Evolutionary conservation across 331 rosid species (phyloP).

Genomic region (Quercus lobata): DNA sequence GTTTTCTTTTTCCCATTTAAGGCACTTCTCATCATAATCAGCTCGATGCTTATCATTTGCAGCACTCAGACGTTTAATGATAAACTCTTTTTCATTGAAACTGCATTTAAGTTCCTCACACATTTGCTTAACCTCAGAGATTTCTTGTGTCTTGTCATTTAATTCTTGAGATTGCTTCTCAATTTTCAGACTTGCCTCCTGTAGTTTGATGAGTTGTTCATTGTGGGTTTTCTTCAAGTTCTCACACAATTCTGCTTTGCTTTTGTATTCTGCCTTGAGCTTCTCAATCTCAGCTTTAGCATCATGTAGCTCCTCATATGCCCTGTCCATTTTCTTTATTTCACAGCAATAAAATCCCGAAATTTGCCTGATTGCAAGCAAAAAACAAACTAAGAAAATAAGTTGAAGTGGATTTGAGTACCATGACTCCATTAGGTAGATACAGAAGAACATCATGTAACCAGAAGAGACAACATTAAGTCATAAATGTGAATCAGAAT

Average conservation of each 20-base stretch:
- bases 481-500: not conserved
- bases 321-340: slow-evolving; percentile 47
- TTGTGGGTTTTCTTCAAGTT: slow-evolving; percentile 53
- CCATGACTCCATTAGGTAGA: not conserved
- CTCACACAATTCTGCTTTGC: slow-evolving; percentile 40
- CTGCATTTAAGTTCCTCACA: slow-evolving; percentile 39
- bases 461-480: not conserved
- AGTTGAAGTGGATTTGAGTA: not conserved
- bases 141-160: slow-evolving; percentile 41
- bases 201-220: slow-evolving; percentile 37
- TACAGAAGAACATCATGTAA: not conserved
- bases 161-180: slow-evolving; percentile 59
- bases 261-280: slow-evolving; percentile 54
- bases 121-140: slow-evolving; percentile 13
- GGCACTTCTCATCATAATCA: slow-evolving; percentile 41
- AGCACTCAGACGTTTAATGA: slow-evolving; percentile 50
- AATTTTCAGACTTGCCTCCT: slow-evolving; percentile 44
- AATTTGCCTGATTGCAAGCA: slow-evolving; percentile 14
- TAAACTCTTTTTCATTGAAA: slow-evolving; percentile 42
- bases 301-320: slow-evolving; percentile 62
- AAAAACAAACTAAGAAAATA: not conserved
- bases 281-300: slow-evolving; percentile 60
- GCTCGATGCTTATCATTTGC: slow-evolving; percentile 52
- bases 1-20: slow-evolving; percentile 43
- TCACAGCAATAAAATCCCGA: slow-evolving; percentile 1